Conservation (phyloP, 2,329 filamentous ascomycete genomes). For the Epichloe coenophiala region DNA sequence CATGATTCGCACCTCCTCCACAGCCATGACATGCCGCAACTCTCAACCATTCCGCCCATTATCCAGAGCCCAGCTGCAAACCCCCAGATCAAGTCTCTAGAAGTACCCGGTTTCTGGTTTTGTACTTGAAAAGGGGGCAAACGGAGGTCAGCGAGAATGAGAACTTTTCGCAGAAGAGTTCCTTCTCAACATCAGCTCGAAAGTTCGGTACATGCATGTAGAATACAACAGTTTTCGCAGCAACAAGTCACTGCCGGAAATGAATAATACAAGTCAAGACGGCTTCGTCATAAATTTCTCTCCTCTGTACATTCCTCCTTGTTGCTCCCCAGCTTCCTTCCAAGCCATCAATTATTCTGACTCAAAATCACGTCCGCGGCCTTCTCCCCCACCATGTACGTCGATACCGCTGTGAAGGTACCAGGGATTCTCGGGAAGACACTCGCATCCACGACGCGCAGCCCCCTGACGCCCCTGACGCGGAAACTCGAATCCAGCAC, state of each 20-base stretch:
- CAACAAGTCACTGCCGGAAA: too few relatives aligned
- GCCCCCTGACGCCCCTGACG: constrained; percentile 35
- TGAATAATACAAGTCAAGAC: too few relatives aligned
- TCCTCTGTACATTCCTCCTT: too few relatives aligned
- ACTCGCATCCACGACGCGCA: constrained; percentile 46
- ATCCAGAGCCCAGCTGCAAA: neutral
- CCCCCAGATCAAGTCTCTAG: neutral
- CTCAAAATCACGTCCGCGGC: constrained; percentile 20
- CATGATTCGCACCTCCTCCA: neutral
- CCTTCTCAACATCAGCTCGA: too few relatives aligned
- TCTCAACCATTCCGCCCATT: constrained; percentile 14
- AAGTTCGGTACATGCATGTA: too few relatives aligned
- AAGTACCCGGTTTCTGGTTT: neutral
- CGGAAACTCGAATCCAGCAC: constrained; percentile 41
- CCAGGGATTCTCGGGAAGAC: constrained; percentile 35
- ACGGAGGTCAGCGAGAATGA: neutral
- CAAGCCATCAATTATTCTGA: neutral
- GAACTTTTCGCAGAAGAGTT: neutral
- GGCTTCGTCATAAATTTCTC: too few relatives aligned
- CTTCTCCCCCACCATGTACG: constrained; percentile 44
- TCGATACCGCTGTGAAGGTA: constrained; percentile 33
- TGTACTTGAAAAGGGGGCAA: neutral
- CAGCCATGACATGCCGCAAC: neutral
- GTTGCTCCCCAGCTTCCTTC: too few relatives aligned
- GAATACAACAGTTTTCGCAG: neutral